These are phyloP conservation scores for Clitopilus hobsonii DNA, from an alignment of 768 basidiomycete species.

Conservation along the genomic window DNA sequence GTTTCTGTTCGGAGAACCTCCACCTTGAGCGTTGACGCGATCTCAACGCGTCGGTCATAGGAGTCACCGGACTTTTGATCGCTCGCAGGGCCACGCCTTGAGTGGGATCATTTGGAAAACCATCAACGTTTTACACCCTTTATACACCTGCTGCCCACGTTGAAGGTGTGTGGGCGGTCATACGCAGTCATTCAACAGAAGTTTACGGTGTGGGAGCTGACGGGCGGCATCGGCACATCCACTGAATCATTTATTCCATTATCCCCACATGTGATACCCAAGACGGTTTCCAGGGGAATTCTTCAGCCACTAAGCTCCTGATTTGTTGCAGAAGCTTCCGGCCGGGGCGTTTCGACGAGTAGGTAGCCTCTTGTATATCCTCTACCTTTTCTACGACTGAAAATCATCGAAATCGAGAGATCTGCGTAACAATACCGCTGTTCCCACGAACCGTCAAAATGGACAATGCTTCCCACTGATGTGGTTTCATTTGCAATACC, in stretches of 20 bases:
- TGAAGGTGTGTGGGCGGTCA: background rate
- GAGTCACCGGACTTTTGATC: background rate
- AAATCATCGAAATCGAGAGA: background rate
- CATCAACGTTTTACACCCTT: background rate
- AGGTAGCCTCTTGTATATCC: background rate
- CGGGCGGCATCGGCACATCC: background rate
- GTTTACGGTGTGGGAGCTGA: background rate
- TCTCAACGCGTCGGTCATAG: background rate
- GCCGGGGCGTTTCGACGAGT: too few species aligned
- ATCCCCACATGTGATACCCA: background rate
- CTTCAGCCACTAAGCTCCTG: background rate
- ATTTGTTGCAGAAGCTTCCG: too few species aligned
- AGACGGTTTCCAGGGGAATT: background rate
- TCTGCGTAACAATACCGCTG: background rate
- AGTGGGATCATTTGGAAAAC: background rate
- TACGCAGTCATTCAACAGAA: background rate
- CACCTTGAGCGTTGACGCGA: background rate
- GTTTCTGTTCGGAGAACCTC: too few species aligned
- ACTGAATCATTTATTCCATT: background rate
- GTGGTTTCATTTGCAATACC: background rate
- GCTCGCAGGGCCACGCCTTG: background rate
- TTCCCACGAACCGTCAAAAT: background rate
- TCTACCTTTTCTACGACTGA: background rate
- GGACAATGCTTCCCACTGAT: background rate
- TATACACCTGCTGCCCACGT: background rate